Percentiles rank a stretch among this genome's conserved stretches.
These are phyloP conservation scores for Candida maesae DNA, from an alignment of 805 yeast species.

Conservation along the genomic window DNA sequence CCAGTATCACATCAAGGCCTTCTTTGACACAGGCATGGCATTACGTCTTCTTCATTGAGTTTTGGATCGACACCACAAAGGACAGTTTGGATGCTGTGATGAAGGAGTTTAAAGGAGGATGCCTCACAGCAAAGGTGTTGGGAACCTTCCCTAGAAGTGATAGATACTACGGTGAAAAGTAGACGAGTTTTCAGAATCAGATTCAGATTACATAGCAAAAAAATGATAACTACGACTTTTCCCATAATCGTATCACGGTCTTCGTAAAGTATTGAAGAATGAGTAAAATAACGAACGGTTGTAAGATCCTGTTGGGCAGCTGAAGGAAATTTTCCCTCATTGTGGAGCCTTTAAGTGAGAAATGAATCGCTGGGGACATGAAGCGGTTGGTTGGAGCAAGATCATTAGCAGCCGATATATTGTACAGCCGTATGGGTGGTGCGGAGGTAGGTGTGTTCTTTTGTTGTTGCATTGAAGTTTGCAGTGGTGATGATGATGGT, in stretches of 20 bases:
- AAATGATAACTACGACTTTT: too few species aligned
- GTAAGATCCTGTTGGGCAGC: too few species aligned
- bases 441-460: too few species aligned
- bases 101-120: conserved; percentile 38
- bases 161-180: conserved; percentile 15
- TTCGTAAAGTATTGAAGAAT: too few species aligned
- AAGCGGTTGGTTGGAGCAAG: not conserved
- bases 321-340: too few species aligned
- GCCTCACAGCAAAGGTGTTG: conserved; percentile 50
- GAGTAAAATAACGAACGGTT: too few species aligned
- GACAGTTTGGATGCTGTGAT: conserved; percentile 35
- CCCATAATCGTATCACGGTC: too few species aligned
- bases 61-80: conserved; percentile 39
- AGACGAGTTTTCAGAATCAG: too few species aligned
- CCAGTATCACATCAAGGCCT: conserved; percentile 76
- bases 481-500: not conserved
- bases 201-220: too few species aligned
- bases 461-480: not conserved
- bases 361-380: not conserved
- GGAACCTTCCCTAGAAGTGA: conserved; percentile 16
- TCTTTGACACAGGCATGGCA: conserved; percentile 67
- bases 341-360: too few species aligned
- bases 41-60: conserved; percentile 78
- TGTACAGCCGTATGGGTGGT: too few species aligned
- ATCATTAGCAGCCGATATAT: not conserved